Conservation (phyloP, 2,329 filamentous ascomycete genomes). For the Fusarium nelsonii region DNA sequence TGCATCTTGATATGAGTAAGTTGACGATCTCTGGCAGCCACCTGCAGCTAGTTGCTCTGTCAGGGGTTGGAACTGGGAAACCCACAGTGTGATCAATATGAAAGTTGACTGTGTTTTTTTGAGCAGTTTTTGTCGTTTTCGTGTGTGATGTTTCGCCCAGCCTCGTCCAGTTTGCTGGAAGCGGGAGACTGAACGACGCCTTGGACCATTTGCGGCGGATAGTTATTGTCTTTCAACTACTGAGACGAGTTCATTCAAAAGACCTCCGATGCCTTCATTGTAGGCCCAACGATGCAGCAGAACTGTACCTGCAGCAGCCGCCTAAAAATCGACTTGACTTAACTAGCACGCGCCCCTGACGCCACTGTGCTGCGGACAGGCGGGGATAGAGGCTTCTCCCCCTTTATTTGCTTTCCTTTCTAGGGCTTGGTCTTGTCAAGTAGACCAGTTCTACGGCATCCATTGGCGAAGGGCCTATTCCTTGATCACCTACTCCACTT, state of each 20-base stretch:
- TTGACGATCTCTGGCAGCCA: conserved; percentile 37
- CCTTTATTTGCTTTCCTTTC: conserved; percentile 44
- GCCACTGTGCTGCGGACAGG: conserved; percentile 35
- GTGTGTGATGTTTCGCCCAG: conserved; percentile 7
- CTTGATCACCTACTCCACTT: conserved; percentile 20
- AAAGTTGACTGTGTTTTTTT: conserved; percentile 31
- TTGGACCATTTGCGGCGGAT: conserved; percentile 31
- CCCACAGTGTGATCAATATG: conserved; percentile 31
- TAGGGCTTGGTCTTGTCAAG: conserved; percentile 22
- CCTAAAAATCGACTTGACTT: conserved; percentile 20
- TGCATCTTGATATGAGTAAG: conserved; percentile 38
- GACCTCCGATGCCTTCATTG: neutral
- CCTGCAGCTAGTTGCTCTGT: conserved; percentile 6
- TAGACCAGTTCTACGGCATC: conserved; percentile 25
- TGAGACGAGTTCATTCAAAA: conserved; percentile 6
- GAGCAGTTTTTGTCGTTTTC: conserved; percentile 17
- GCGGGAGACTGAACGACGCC: conserved; percentile 8
- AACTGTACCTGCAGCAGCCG: conserved; percentile 43
- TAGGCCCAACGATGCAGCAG: neutral
- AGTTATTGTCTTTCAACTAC: conserved; percentile 12
- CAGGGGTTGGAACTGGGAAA: conserved; percentile 23
- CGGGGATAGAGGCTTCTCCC: conserved; percentile 25
- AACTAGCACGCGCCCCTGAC: conserved; percentile 31
- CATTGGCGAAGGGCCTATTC: conserved; percentile 23
- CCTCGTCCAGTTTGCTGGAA: conserved; percentile 8